Evolutionary conservation across 2,329 filamentous ascomycete genomes (phyloP), one percentile per base, ranked within the genome.

Genomic region (Penicillium polonicum): DNA sequence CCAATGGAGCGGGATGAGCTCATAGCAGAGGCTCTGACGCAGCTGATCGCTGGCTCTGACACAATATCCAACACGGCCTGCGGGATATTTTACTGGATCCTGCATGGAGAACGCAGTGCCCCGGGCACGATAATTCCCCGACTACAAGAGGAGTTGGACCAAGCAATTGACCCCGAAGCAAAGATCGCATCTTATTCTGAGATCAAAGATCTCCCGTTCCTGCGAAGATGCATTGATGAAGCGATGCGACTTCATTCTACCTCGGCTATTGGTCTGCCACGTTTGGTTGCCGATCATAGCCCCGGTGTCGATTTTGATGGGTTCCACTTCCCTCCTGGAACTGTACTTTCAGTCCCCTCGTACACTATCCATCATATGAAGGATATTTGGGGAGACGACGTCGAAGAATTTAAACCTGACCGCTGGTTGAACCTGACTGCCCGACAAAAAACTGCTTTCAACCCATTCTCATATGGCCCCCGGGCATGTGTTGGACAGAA

Each of bases 401-500:
- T 74, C 6, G 73, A 74, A 27, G 69, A 72, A 25, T 76, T 76
- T 61, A 70, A 70, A 10, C 75, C 74, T 12, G 74, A 77, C 58
- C 64, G 74, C 6, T 76, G 72, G 68, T 42, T 68, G 10, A 44
- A 60, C 19, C 43, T 65, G n/a, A 62, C 61, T 17, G 27, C 60
- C 45, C 73, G 74, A 62, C 76, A 76, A 64, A 64, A 66, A 42
- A 67, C 68, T 0, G 50, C 51, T 0, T 78, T 77, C 58, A 75
- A 76, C 46, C 74, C 74, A 7, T 78, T 78, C 60, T 76, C 72
- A 25, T 75, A 76, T 55, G 76, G 75, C 2, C 75, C 76, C 8
- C 66, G 76, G 15, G 72, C 75, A n/a, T 78, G 76, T 56, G 74
- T 78, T 33, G 76, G 75, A 4, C 70, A 74, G 42, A 78, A 78